These are phyloP conservation scores for Tulasnella sp. DNA, from an alignment of 768 basidiomycete species.

Conservation along the genomic window DNA sequence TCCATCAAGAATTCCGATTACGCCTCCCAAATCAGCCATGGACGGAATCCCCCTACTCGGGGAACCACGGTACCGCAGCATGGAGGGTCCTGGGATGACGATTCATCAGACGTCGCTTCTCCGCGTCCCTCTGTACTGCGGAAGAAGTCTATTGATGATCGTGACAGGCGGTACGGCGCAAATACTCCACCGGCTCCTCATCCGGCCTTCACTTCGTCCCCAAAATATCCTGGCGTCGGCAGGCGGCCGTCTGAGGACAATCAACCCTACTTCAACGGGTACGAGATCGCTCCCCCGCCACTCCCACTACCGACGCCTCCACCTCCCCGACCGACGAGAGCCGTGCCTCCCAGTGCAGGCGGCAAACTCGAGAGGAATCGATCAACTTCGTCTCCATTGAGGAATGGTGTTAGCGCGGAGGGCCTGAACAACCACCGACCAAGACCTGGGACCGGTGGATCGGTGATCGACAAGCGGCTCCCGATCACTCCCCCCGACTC, in stretches of 20 bases:
- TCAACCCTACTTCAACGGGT: neutral
- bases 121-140: neutral
- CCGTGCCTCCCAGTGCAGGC: neutral
- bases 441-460: neutral
- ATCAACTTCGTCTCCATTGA: neutral
- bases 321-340: neutral
- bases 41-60: neutral
- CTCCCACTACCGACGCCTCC: neutral
- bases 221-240: neutral
- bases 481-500: constrained; percentile 14
- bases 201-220: neutral
- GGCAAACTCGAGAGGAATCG: neutral
- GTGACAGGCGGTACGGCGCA: neutral
- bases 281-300: neutral
- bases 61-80: neutral
- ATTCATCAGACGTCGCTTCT: neutral
- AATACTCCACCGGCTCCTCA: neutral
- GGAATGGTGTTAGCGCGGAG: neutral
- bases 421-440: neutral
- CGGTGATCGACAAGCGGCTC: neutral
- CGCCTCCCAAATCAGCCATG: neutral
- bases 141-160: neutral
- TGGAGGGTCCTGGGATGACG: neutral
- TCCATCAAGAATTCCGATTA: neutral
- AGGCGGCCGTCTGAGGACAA: neutral